A percentile compares a stretch with the other conserved stretches of the same genome.
phyloP scores from a whole-genome alignment of 306 rosid genomes.

The Castanea mollissima region DNA sequence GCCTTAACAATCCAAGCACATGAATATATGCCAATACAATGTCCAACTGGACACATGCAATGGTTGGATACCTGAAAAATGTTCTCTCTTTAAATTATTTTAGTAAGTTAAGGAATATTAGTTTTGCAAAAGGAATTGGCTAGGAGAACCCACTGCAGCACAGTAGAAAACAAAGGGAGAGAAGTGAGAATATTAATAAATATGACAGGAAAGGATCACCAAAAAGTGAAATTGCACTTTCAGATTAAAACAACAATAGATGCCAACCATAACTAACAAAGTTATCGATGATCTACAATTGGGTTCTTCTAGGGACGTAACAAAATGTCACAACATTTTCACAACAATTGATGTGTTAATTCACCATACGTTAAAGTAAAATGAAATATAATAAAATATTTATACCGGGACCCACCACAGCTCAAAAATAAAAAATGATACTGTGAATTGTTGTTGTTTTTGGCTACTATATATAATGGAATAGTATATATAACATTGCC shows the following conservation, averaged over 20 bases:
- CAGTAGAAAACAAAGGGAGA: constrained; percentile 19
- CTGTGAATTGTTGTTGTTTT: too few species aligned
- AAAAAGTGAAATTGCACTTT: constrained; percentile 69
- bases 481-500: not conserved
- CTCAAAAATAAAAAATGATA: too few species aligned
- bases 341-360: too few species aligned
- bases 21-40: constrained; percentile 30
- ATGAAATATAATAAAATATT: too few species aligned
- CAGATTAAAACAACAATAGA: constrained; percentile 44
- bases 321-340: too few species aligned
- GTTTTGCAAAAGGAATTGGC: constrained; percentile 18
- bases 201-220: constrained; percentile 17
- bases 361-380: too few species aligned
- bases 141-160: not conserved
- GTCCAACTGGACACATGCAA: constrained; percentile 29
- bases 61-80: constrained; percentile 27
- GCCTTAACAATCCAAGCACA: constrained; percentile 24
- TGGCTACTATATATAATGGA: too few species aligned
- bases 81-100: constrained; percentile 13
- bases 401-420: too few species aligned
- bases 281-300: constrained; percentile 11
- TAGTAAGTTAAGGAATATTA: constrained; percentile 21
- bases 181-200: constrained; percentile 16
- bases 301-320: too few species aligned
- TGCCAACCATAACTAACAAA: constrained; percentile 47